These are phyloP conservation scores for Curvularia verruculosa DNA, from an alignment of 2,329 filamentous ascomycete species.

Conservation along the genomic window DNA sequence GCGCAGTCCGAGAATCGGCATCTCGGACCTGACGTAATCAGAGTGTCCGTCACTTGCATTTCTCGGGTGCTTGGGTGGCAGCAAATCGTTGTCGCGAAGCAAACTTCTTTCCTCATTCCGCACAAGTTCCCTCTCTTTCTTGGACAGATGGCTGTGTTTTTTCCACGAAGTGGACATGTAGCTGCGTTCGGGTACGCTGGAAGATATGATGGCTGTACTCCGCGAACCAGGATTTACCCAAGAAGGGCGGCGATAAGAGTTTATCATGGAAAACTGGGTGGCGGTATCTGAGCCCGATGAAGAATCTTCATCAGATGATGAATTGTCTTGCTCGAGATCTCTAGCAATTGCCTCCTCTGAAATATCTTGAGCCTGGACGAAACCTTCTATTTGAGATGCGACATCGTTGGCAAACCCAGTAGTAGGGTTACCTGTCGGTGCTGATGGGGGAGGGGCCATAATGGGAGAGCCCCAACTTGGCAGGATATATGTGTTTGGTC, in stretches of 20 bases:
- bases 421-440: slow-evolving; percentile 15
- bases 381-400: slow-evolving; percentile 40
- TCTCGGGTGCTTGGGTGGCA: slow-evolving; percentile 59
- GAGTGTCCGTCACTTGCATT: slow-evolving; percentile 39
- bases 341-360: slow-evolving; percentile 48
- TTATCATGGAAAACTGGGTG: slow-evolving; percentile 59
- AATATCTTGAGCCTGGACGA: slow-evolving; percentile 41
- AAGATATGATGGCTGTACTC: slow-evolving; percentile 71
- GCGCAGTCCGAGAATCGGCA: slow-evolving; percentile 40
- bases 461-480: background rate
- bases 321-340: slow-evolving; percentile 45
- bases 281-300: slow-evolving; percentile 54
- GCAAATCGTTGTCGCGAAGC: slow-evolving; percentile 64
- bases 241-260: slow-evolving; percentile 76
- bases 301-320: slow-evolving; percentile 65
- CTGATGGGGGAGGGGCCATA: slow-evolving; percentile 29
- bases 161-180: slow-evolving; percentile 30
- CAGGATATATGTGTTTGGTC: background rate
- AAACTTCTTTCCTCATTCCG: slow-evolving; percentile 64
- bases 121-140: slow-evolving; percentile 60
- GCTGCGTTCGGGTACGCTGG: slow-evolving; percentile 53
- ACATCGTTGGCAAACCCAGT: slow-evolving; percentile 32
- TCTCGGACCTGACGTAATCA: slow-evolving; percentile 32
- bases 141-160: slow-evolving; percentile 54
- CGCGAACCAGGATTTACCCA: slow-evolving; percentile 75